phyloP scores from a whole-genome alignment of 1,284 basidiomycete species.

The Athelia psychrophila region DNA sequence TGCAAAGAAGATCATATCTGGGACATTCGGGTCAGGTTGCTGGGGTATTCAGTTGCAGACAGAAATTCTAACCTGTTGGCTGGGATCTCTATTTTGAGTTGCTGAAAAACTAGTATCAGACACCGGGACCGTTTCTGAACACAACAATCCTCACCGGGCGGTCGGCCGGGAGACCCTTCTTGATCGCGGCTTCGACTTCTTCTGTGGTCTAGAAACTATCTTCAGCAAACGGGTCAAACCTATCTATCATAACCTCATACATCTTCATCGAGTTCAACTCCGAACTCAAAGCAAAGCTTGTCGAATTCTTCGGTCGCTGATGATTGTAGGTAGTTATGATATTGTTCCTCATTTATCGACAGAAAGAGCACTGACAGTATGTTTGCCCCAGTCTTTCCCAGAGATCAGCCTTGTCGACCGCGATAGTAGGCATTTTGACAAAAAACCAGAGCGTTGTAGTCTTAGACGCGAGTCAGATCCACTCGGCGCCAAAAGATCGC shows the following conservation, averaged over 20 bases:
- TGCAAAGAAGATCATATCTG: constrained; percentile 96
- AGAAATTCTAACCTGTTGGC: constrained; percentile 73
- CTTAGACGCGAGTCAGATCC: constrained; percentile 16
- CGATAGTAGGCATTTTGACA: constrained; percentile 84
- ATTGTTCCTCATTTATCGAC: constrained; percentile 12
- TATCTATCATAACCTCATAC: constrained; percentile 47
- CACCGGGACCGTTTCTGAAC: constrained; percentile 5
- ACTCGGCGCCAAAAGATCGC: not conserved
- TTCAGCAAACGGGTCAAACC: constrained; percentile 3
- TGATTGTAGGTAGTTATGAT: constrained; percentile 16
- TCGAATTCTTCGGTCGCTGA: constrained; percentile 93
- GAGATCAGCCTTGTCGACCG: constrained; percentile 94
- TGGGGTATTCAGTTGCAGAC: constrained; percentile 8
- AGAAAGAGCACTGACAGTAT: constrained; percentile 61
- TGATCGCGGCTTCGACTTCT: constrained; percentile 80
- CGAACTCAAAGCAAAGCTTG: constrained; percentile 95
- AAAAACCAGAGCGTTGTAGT: too few species aligned
- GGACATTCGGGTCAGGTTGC: constrained; percentile 12
- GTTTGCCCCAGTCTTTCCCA: constrained; percentile 83
- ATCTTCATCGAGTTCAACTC: constrained; percentile 96
- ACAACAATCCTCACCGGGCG: constrained; percentile 59
- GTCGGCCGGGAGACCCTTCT: constrained; percentile 79
- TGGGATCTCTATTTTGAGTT: constrained; percentile 98
- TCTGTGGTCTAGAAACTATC: constrained; percentile 72
- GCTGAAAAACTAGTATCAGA: constrained; percentile 39